Conservation (phyloP, 2,329 filamentous ascomycete genomes). For the Cladosporium sp. region DNA sequence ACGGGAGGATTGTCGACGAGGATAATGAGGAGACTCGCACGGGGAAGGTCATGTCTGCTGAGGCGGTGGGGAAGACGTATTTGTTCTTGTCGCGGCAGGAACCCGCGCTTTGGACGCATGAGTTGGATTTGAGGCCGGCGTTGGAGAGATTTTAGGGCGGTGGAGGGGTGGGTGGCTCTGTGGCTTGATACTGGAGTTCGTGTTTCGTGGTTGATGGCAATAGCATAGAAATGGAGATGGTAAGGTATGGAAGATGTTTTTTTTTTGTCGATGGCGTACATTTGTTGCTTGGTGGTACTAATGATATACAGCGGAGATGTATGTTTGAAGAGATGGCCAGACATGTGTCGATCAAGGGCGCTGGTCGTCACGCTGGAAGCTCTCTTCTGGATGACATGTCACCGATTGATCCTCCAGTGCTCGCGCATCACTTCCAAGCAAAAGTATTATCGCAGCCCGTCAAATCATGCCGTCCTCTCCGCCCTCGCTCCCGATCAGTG, state of each 20-base stretch:
- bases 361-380: too few species aligned
- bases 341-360: too few species aligned
- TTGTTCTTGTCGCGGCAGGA: constrained; percentile 47
- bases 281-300: too few species aligned
- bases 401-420: too few species aligned
- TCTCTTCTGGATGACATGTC: too few species aligned
- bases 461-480: background rate
- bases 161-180: constrained; percentile 2
- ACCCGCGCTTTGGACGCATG: constrained; percentile 49
- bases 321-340: too few species aligned
- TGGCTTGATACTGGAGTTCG: too few species aligned
- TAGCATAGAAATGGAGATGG: too few species aligned
- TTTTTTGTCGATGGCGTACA: too few species aligned
- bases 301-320: too few species aligned
- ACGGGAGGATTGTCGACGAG: constrained; percentile 49
- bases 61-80: constrained; percentile 55
- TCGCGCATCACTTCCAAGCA: background rate
- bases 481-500: constrained; percentile 7
- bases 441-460: background rate
- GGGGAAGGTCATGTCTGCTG: constrained; percentile 54
- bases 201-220: too few species aligned
- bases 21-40: constrained; percentile 43
- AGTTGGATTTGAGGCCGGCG: constrained; percentile 48
- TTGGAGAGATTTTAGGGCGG: constrained; percentile 43
- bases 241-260: too few species aligned